phyloP scores from a whole-genome alignment of 345 rosid genomes.

The Turnera subulata region DNA sequence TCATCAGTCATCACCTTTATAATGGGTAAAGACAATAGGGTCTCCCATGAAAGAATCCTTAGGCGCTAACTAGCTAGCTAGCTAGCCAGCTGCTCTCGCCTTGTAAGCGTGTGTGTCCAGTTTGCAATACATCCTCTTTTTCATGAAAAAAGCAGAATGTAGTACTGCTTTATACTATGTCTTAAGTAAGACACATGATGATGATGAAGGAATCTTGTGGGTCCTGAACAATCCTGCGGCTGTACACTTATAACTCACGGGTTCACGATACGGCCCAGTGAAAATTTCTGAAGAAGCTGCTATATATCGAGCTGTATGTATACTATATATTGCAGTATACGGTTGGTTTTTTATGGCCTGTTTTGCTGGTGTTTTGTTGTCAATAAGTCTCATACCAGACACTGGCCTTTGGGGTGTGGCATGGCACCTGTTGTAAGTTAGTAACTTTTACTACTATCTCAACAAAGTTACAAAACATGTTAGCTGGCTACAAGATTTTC shows the following conservation, averaged over 20 bases:
- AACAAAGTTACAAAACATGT: constrained; percentile 18
- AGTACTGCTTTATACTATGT: too few species aligned
- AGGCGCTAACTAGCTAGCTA: too few species aligned
- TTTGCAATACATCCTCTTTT: too few species aligned
- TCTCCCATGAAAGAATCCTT: too few species aligned
- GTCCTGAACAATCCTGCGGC: background rate
- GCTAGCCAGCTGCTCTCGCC: background rate
- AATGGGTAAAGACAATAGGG: too few species aligned
- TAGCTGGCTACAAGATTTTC: constrained; percentile 10
- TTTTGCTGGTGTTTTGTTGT: constrained; percentile 1
- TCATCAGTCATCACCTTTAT: too few species aligned
- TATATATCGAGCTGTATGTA: constrained; percentile 17
- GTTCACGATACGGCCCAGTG: background rate
- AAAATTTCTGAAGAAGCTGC: constrained; percentile 3
- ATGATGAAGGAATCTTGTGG: background rate
- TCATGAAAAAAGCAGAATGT: background rate
- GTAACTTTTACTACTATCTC: constrained; percentile 5
- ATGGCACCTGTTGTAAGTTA: constrained; percentile 7
- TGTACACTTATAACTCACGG: background rate
- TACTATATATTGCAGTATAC: too few species aligned
- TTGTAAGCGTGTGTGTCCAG: too few species aligned
- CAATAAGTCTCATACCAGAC: constrained; percentile 5
- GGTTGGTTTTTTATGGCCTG: too few species aligned
- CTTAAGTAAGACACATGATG: background rate
- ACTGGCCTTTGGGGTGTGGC: too few species aligned